Base-by-base conservation (phyloP, 805 yeast species). In the Schwanniomyces yamadae region DNA sequence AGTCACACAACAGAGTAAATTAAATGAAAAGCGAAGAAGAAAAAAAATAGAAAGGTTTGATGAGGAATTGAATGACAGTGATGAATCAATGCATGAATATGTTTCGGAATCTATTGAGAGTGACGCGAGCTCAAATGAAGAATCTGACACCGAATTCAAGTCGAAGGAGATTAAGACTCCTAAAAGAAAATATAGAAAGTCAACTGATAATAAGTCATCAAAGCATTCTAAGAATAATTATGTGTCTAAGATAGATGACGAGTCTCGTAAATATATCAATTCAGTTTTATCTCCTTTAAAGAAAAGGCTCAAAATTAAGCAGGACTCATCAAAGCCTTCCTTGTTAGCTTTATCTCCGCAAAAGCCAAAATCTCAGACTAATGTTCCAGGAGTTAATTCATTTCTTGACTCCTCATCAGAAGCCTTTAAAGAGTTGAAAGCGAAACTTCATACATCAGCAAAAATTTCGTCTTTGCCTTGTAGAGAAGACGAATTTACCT, bases 401-500 rank as follows among this genome's bases (percentile, higher is more conserved):
- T 31, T 27, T 5, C 35, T 48, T 6, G 66, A 55, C 36, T 42
- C 54, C 11, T 48, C 47, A 19, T 55, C 62, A 6, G 37, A 48
- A 33, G 56, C 67, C 3, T 67, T 68, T 44, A 60, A 57, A 28
- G 65, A 68, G 28, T 47, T 67, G 22, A 64, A 61, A 39, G 68
- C 66, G 4, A 55, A 68, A 52, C 49, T 75, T 45, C 63, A 73
- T 55, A 49, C 77, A 28, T 59, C 77, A 34, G 54, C 71, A 37
- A 69, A 66, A 47, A 55, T 73, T 31, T 67, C 63, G 36, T 57
- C 80, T 1, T 64, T 91, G 23, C 96, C 96, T 0, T 89, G 97
- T 39, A 73, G 99, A 36, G 97, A 88, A 44, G 74, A 75, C 14
- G 95, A 93, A 55, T 89, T 83, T 53, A 75, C 80, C 7, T 75